Percentiles rank a stretch among this genome's conserved stretches.
Evolutionary conservation across 2,329 filamentous ascomycete species (phyloP).

Genomic region (Nemania bipapillata): DNA sequence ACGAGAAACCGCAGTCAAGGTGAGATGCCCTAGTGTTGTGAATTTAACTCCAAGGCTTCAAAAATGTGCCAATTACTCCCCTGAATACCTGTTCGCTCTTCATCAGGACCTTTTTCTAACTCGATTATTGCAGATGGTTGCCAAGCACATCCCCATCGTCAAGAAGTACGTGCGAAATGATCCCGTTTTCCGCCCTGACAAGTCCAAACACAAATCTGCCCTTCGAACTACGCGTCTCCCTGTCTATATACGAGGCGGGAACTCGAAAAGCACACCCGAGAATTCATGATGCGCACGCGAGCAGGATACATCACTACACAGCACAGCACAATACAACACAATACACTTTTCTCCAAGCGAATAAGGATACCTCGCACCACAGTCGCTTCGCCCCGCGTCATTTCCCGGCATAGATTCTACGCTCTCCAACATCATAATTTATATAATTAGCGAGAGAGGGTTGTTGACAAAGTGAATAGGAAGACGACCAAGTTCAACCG

Average conservation of each 20-base stretch:
- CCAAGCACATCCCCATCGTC: constrained; percentile 99
- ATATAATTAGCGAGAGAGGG: not conserved
- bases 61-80: constrained; percentile 3
- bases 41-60: not conserved
- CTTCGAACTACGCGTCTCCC: not conserved
- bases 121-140: constrained; percentile 80
- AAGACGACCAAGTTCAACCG: constrained; percentile 89
- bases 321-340: not conserved
- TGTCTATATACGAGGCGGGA: not conserved
- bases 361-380: constrained; percentile 1
- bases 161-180: constrained; percentile 87
- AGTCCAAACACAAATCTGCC: constrained; percentile 13
- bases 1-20: constrained; percentile 49
- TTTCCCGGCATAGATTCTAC: constrained; percentile 9
- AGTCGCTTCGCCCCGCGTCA: not conserved
- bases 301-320: not conserved
- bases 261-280: not conserved
- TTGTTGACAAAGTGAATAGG: constrained; percentile 57
- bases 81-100: not conserved
- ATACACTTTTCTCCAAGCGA: not conserved
- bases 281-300: constrained; percentile 14
- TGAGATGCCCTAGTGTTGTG: constrained; percentile 29
- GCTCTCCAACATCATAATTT: not conserved
- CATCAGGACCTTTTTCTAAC: constrained; percentile 36
- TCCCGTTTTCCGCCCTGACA: constrained; percentile 32